A percentile compares a stretch with the other conserved stretches of the same genome.
Conservation (phyloP, 2,329 filamentous ascomycete genomes). For the Metarhizium humberi region DNA sequence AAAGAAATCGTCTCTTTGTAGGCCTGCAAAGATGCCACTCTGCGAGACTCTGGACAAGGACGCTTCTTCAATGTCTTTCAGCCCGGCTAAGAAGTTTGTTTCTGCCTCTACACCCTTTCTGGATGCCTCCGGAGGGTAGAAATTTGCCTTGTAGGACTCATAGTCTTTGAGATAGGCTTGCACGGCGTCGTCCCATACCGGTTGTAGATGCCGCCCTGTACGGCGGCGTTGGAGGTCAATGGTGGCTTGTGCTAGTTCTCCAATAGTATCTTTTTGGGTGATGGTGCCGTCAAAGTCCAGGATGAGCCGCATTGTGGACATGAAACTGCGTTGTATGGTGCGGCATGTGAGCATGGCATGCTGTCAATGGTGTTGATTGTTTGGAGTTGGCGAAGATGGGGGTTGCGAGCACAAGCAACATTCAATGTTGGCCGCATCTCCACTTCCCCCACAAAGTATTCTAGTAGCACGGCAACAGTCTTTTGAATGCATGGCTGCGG, state of each 20-base stretch:
- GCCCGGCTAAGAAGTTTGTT: conserved; percentile 31
- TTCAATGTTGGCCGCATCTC: not conserved
- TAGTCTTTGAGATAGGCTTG: conserved; percentile 34
- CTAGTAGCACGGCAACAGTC: not conserved
- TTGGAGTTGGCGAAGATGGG: not conserved
- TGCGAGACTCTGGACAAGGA: conserved; percentile 35
- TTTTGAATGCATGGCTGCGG: no score
- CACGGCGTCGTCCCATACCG: conserved; percentile 36
- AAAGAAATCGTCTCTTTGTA: conserved; percentile 23
- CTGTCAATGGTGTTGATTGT: not conserved
- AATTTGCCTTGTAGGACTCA: conserved; percentile 24
- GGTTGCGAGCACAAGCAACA: no score
- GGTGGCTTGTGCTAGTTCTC: conserved; percentile 34
- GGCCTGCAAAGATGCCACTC: conserved; percentile 34
- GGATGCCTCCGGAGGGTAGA: conserved; percentile 20
- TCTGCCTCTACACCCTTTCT: conserved; percentile 30
- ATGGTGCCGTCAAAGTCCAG: conserved; percentile 54
- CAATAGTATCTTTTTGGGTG: conserved; percentile 43
- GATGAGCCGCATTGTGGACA: conserved; percentile 33
- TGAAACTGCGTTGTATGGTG: not conserved
- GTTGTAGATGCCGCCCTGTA: conserved; percentile 22
- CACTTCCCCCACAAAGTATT: not conserved
- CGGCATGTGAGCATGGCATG: not conserved
- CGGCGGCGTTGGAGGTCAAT: conserved; percentile 23
- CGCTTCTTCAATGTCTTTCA: conserved; percentile 33